Conservation (phyloP, 768 basidiomycete species). For the Strobilomyces confusus region DNA sequence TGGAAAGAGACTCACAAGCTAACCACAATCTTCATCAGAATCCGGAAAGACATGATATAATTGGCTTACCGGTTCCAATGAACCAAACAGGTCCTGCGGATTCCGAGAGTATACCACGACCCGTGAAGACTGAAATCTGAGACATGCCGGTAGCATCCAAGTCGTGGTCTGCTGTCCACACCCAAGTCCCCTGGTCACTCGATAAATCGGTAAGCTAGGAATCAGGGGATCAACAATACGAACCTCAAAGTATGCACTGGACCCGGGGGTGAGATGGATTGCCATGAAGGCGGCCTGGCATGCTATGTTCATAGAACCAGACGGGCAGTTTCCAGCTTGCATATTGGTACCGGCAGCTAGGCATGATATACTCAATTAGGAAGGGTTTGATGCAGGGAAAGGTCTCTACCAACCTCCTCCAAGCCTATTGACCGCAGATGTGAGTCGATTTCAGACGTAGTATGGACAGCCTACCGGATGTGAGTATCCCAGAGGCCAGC, state of each 20-base stretch:
- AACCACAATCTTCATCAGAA: neutral
- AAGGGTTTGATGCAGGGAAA: neutral
- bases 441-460: neutral
- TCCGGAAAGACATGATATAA: neutral
- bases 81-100: constrained; percentile 79
- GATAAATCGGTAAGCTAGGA: neutral
- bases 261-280: constrained; percentile 52
- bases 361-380: constrained; percentile 23
- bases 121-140: constrained; percentile 57
- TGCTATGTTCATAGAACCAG: constrained; percentile 35
- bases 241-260: constrained; percentile 64
- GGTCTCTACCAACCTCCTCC: constrained; percentile 22
- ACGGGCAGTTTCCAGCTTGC: constrained; percentile 40
- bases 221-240: neutral
- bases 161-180: constrained; percentile 75
- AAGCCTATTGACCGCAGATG: constrained; percentile 11
- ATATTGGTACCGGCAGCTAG: constrained; percentile 53
- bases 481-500: constrained; percentile 52
- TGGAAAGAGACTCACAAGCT: constrained; percentile 19
- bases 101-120: constrained; percentile 71
- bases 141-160: constrained; percentile 47
- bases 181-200: constrained; percentile 58
- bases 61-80: constrained; percentile 53
- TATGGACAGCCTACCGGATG: constrained; percentile 25
- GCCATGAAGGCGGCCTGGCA: constrained; percentile 66